Evolutionary conservation across 345 rosid species (phyloP), one percentile per base, ranked within the genome.

Genomic region (Eucalyptus leucophloia): DNA sequence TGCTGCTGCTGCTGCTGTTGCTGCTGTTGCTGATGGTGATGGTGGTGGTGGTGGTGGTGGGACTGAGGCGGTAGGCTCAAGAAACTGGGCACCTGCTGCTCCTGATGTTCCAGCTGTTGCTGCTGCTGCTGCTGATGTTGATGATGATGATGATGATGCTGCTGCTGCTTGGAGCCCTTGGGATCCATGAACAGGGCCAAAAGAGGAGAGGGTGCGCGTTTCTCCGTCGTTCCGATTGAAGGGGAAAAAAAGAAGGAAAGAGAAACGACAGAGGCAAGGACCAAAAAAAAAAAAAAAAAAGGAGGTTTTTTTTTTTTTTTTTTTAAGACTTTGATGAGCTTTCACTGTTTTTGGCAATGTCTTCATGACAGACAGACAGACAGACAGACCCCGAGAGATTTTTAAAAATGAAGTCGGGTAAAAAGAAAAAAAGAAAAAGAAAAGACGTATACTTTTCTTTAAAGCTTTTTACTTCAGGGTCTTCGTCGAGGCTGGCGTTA

Each of bases 271-370:
- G 62, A 56, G 62, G 58, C 58, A 53, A 53, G 26, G 58, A 12
- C 32, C 16, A 3, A 6, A 60, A 62, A 62, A 19, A 34, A 72
- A 67, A 16, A 32, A 32, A 67, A 69, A 69, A 5, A 8, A 21
- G 24, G 24, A 18, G 56, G n/a, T n/a, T n/a, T 6, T 56, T 26
- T 26, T 56, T 56, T 56, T 56, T 56, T 56, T 53, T 37, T 72
- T 34, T 72, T 90, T 93, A 93, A 92, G 53, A 90, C 95, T 94
- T 95, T 92, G 91, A 93, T 92, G 91, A 92, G 90, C 90, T 91
- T 94, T 94, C 95, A 93, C 94, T 94, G 93, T 93, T 93, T 94
- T 93, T 93, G 90, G 94, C 92, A 89, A 90, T 88, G 89, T 91
- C 92, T 77, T 86, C 53, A n/a, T 11, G 58, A 77, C 69, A 49